Conservation (phyloP, 495 filamentous ascomycete genomes). For the Hypoxylon perforatum region DNA sequence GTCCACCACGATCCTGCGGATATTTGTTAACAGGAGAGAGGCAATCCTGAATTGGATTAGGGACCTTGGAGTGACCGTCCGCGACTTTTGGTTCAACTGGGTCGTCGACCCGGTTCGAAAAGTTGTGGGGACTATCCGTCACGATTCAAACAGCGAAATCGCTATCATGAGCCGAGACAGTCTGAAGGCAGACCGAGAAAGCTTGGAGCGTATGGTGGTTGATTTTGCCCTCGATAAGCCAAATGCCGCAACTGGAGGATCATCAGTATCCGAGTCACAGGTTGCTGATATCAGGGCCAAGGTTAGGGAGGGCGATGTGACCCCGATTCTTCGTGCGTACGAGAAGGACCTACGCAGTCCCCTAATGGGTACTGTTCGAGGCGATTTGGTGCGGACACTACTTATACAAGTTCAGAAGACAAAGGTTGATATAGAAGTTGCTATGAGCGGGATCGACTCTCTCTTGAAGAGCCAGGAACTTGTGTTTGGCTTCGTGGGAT, state of each 20-base stretch:
- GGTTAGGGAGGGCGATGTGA: constrained; percentile 91
- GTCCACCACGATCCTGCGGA: constrained; percentile 81
- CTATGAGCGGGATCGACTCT: constrained; percentile 91
- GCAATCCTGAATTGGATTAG: constrained; percentile 80
- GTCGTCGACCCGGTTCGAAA: constrained; percentile 84
- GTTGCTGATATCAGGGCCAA: constrained; percentile 76
- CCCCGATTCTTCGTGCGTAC: constrained; percentile 88
- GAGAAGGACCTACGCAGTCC: constrained; percentile 85
- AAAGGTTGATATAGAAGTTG: constrained; percentile 97
- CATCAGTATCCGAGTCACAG: constrained; percentile 64
- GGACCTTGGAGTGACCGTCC: constrained; percentile 76
- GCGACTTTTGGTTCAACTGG: constrained; percentile 97
- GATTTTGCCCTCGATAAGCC: constrained; percentile 89
- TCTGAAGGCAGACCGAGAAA: constrained; percentile 86
- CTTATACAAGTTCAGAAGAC: constrained; percentile 98
- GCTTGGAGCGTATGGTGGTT: constrained; percentile 96
- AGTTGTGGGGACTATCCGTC: constrained; percentile 89
- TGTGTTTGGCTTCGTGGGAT: constrained; percentile 93
- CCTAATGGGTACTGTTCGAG: constrained; percentile 79
- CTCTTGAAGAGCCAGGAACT: constrained; percentile 95
- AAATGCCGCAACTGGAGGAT: constrained; percentile 55
- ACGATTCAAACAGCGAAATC: constrained; percentile 89
- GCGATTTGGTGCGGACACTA: constrained; percentile 89
- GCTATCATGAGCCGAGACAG: constrained; percentile 94
- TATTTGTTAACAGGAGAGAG: constrained; percentile 74